Evolutionary conservation across 768 basidiomycete species (phyloP).

Genomic region (Kondoa malvinella): DNA sequence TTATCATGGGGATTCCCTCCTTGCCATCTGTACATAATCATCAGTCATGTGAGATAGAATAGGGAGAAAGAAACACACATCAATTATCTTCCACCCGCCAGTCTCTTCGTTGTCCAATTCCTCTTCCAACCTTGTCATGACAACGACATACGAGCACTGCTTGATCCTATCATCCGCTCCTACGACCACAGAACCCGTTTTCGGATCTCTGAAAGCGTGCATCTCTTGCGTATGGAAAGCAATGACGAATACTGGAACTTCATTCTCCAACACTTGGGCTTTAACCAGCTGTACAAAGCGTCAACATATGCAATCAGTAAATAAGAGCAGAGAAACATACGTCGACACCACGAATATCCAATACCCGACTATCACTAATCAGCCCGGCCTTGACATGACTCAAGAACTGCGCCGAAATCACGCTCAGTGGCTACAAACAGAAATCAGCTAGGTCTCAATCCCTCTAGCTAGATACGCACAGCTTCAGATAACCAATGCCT

Average conservation of each 20-base stretch:
- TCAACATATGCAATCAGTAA: not conserved
- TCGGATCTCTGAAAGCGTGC: constrained; percentile 71
- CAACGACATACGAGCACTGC: constrained; percentile 82
- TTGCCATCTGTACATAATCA: not conserved
- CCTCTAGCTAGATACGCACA: constrained; percentile 38
- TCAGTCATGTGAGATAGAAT: not conserved
- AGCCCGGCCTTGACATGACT: constrained; percentile 79
- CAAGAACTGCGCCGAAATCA: constrained; percentile 96
- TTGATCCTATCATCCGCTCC: constrained; percentile 83
- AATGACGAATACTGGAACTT: constrained; percentile 73
- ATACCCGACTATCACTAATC: constrained; percentile 76
- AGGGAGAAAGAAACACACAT: constrained; percentile 41
- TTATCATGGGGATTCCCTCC: not conserved
- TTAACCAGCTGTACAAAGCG: constrained; percentile 45
- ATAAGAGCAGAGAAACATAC: constrained; percentile 38
- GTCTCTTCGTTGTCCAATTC: constrained; percentile 84
- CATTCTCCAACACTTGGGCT: constrained; percentile 77
- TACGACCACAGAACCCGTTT: constrained; percentile 66
- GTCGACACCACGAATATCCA: constrained; percentile 95
- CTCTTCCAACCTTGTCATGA: constrained; percentile 68
- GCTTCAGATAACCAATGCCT: constrained; percentile 89
- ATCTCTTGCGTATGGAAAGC: constrained; percentile 89
- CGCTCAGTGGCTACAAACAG: constrained; percentile 67
- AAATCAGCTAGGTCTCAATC: not conserved
- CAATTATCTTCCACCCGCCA: constrained; percentile 93